Percentiles rank a stretch among this genome's conserved stretches.
Evolutionary conservation across 192 early-diverging fungal species (phyloP).

Genomic region (Entophlyctis luteolus): DNA sequence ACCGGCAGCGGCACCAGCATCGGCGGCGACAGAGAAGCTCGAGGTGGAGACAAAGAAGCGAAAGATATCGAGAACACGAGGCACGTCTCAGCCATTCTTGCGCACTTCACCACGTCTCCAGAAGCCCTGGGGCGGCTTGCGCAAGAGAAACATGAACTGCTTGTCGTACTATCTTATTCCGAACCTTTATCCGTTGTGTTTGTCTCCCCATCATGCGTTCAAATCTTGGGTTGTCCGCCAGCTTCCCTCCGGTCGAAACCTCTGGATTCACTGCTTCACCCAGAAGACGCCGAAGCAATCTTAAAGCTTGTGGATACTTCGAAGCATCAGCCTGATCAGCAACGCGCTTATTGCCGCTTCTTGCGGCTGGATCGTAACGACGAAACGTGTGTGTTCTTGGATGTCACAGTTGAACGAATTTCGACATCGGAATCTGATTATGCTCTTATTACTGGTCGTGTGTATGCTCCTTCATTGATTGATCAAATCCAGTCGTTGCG

Average conservation of each 20-base stretch:
- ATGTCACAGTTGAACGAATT: background rate
- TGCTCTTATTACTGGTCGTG: background rate
- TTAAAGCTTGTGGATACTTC: background rate
- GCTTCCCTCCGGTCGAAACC: conserved; percentile 7
- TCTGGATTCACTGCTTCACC: conserved; percentile 5
- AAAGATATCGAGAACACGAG: background rate
- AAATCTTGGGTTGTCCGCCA: conserved; percentile 1
- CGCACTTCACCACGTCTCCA: conserved; percentile 5
- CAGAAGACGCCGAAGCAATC: background rate
- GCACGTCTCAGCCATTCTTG: conserved; percentile 9
- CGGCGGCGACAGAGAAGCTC: too few relatives aligned
- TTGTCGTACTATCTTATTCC: conserved; percentile 1
- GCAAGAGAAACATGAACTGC: conserved; percentile 5
- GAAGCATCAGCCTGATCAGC: background rate
- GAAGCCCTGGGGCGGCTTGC: conserved; percentile 10
- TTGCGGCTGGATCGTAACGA: conserved; percentile 14
- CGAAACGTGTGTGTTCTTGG: conserved; percentile 18
- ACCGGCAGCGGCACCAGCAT: too few relatives aligned
- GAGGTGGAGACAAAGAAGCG: background rate
- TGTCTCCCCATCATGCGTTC: background rate
- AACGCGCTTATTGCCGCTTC: background rate
- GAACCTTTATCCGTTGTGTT: background rate
- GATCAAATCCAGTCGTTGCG: conserved; percentile 16
- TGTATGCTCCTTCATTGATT: conserved; percentile 1
- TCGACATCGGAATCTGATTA: background rate